Percentiles rank a stretch among this genome's conserved stretches.
These are phyloP conservation scores for Cutaneotrichosporon sp. DNA, from an alignment of 1,284 basidiomycete genomes.

Conservation along the genomic window DNA sequence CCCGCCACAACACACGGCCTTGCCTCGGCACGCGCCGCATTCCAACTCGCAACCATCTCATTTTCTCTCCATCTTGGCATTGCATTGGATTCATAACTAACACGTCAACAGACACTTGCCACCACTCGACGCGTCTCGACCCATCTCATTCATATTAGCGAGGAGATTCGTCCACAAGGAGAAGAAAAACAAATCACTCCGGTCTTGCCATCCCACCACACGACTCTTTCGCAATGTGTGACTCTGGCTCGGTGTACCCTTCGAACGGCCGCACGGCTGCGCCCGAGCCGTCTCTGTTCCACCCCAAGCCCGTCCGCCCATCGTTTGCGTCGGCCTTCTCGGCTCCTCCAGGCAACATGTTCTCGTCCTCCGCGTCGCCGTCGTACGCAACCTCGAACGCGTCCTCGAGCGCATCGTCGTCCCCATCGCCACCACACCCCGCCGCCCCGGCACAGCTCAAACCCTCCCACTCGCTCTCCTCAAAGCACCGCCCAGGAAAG, in stretches of 20 bases:
- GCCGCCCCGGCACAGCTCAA: background rate
- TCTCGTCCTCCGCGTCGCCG: slow-evolving; percentile 3
- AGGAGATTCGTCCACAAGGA: too few relatives aligned
- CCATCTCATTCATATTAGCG: background rate
- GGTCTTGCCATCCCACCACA: background rate
- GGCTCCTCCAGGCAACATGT: slow-evolving; percentile 4
- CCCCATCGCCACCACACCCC: slow-evolving; percentile 12
- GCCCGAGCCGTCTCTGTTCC: slow-evolving; percentile 6
- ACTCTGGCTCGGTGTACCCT: background rate
- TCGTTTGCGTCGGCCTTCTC: slow-evolving; percentile 12
- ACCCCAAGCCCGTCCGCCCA: slow-evolving; percentile 18
- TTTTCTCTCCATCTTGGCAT: too few relatives aligned
- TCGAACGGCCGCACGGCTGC: background rate
- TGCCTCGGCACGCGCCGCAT: too few relatives aligned
- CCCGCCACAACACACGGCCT: too few relatives aligned
- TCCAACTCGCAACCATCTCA: too few relatives aligned
- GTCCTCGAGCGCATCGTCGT: slow-evolving; percentile 8
- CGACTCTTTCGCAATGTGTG: slow-evolving; percentile 5
- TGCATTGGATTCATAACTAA: too few relatives aligned
- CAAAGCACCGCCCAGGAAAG: slow-evolving; percentile 19
- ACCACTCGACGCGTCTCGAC: background rate
- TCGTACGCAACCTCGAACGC: background rate
- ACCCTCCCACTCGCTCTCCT: slow-evolving; percentile 8
- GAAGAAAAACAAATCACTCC: background rate
- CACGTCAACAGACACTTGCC: background rate